phyloP scores from a whole-genome alignment of 306 rosid species.

The Alnus glutinosa region DNA sequence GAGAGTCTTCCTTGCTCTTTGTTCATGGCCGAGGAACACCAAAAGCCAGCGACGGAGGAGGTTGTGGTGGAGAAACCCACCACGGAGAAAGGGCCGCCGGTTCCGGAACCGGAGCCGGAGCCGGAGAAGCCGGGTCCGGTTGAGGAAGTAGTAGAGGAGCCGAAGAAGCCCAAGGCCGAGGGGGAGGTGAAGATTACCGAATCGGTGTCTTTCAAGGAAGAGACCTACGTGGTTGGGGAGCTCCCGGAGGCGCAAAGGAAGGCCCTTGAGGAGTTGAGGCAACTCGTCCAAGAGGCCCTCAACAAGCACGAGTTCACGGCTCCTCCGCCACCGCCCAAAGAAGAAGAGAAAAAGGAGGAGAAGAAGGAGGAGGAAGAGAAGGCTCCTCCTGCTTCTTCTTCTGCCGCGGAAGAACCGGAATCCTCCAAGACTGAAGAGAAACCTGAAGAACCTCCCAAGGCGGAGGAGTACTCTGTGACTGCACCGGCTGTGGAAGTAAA shows the following conservation, averaged over 20 bases:
- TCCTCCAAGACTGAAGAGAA: slow-evolving; percentile 26
- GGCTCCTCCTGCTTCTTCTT: not conserved
- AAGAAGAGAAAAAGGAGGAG: slow-evolving; percentile 40
- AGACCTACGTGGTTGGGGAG: slow-evolving; percentile 70
- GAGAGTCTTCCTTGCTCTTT: not conserved
- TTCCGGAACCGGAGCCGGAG: slow-evolving; percentile 22
- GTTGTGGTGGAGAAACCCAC: slow-evolving; percentile 36
- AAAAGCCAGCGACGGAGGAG: slow-evolving; percentile 48
- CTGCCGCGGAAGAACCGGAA: slow-evolving; percentile 4
- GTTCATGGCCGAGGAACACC: slow-evolving; percentile 70
- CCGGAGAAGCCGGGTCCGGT: slow-evolving; percentile 15
- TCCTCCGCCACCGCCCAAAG: slow-evolving; percentile 40
- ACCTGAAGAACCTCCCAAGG: slow-evolving; percentile 23
- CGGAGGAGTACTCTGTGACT: slow-evolving; percentile 1
- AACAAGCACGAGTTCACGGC: slow-evolving; percentile 66
- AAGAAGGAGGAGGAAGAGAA: slow-evolving; percentile 23
- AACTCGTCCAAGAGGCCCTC: slow-evolving; percentile 67
- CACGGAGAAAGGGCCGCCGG: slow-evolving; percentile 15
- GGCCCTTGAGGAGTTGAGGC: slow-evolving; percentile 76
- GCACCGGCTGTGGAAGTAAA: slow-evolving; percentile 15
- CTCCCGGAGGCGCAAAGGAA: slow-evolving; percentile 84
- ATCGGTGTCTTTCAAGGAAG: slow-evolving; percentile 94
- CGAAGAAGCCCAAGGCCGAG: slow-evolving; percentile 31
- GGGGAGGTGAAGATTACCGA: slow-evolving; percentile 45
- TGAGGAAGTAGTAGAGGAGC: slow-evolving; percentile 28